A percentile compares a stretch with the other conserved stretches of the same genome.
phyloP scores from a whole-genome alignment of 108 stramenopile species.

The Nitzschia sp. region DNA sequence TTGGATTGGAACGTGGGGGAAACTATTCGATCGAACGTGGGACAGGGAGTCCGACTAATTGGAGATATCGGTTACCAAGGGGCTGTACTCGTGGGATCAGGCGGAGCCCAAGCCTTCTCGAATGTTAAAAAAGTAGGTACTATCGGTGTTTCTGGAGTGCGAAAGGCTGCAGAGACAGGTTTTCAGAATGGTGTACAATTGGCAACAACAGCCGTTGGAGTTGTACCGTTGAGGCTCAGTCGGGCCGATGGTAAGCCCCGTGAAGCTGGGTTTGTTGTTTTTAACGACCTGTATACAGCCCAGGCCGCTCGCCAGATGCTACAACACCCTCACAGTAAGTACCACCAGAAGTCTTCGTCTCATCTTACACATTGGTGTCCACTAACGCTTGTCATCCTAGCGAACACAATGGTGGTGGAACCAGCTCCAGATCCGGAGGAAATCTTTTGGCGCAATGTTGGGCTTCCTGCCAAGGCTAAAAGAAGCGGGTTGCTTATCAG shows the following conservation, averaged over 20 bases:
- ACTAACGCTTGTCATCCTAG: not conserved
- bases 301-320: constrained; percentile 44
- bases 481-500: constrained; percentile 44
- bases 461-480: constrained; percentile 25
- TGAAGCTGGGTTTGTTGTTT: constrained; percentile 43
- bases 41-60: not conserved
- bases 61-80: not conserved
- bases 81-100: not conserved
- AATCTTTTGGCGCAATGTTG: constrained; percentile 56
- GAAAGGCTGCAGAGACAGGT: constrained; percentile 18
- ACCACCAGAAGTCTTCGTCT: not conserved
- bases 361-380: not conserved
- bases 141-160: constrained; percentile 3
- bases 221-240: constrained; percentile 5
- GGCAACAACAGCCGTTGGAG: constrained; percentile 12
- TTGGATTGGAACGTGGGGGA: not conserved
- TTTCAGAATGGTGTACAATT: constrained; percentile 1
- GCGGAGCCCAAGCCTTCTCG: not conserved
- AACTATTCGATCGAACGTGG: not conserved
- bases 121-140: constrained; percentile 12
- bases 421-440: constrained; percentile 43
- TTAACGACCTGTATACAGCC: constrained; percentile 25
- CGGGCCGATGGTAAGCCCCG: constrained; percentile 21
- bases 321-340: constrained; percentile 36
- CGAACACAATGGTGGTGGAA: constrained; percentile 26